These are phyloP conservation scores for Nevesoporus exiguus DNA, from an alignment of 768 basidiomycete species.

Conservation along the genomic window DNA sequence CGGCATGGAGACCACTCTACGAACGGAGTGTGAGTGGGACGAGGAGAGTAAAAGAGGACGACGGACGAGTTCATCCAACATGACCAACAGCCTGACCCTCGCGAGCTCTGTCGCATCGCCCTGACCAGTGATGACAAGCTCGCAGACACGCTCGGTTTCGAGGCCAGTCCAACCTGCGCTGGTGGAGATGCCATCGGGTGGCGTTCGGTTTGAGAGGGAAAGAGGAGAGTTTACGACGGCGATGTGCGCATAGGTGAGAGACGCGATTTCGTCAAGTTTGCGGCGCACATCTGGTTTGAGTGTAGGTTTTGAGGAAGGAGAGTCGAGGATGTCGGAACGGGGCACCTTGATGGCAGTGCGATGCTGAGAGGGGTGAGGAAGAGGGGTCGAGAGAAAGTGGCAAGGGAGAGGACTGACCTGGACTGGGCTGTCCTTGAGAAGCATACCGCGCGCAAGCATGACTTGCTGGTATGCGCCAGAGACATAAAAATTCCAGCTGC, in stretches of 20 bases:
- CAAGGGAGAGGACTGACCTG: conserved; percentile 48
- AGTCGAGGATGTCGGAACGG: conserved; percentile 90
- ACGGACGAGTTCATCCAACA: conserved; percentile 92
- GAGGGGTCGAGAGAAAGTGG: conserved; percentile 3
- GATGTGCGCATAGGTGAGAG: conserved; percentile 89
- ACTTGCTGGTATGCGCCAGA: conserved; percentile 92
- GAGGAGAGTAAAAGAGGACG: not conserved
- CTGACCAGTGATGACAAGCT: conserved; percentile 85
- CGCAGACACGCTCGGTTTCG: conserved; percentile 92
- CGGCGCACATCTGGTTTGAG: conserved; percentile 81
- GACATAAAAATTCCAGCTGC: conserved; percentile 85
- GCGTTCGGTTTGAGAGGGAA: conserved; percentile 68
- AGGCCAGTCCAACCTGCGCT: conserved; percentile 85
- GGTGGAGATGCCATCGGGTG: conserved; percentile 73
- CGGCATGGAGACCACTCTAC: conserved; percentile 88
- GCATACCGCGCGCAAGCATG: conserved; percentile 82
- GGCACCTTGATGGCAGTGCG: conserved; percentile 86
- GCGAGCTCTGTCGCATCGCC: conserved; percentile 91
- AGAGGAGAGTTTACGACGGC: conserved; percentile 87
- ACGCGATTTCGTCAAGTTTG: conserved; percentile 90
- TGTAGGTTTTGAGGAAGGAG: conserved; percentile 69
- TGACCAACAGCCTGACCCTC: conserved; percentile 84
- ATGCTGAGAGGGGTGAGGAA: conserved; percentile 47
- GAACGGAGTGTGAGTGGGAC: not conserved
- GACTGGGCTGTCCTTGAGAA: conserved; percentile 86